phyloP scores from a whole-genome alignment of 1,139 yeast species.

The Debaryomyces udenii region DNA sequence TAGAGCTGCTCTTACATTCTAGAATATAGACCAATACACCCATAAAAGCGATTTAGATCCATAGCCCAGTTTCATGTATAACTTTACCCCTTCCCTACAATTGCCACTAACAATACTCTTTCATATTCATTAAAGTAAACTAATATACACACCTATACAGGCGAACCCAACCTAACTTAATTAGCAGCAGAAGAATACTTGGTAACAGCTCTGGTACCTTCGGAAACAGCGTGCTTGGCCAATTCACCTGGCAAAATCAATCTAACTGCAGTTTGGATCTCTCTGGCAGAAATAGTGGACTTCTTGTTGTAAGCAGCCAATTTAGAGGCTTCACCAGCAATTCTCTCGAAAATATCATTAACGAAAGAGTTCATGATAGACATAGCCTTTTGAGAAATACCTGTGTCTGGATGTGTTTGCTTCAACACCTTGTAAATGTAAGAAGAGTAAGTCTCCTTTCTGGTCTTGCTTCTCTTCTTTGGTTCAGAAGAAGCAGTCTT shows the following conservation, averaged over 20 bases:
- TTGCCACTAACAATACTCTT: slow-evolving; percentile 5
- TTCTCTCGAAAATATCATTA: slow-evolving; percentile 93
- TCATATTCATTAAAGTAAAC: slow-evolving; percentile 20
- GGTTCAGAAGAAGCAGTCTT: slow-evolving; percentile 83
- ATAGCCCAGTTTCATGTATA: too few species aligned
- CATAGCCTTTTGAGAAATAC: slow-evolving; percentile 99
- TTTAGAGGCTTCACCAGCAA: slow-evolving; percentile 97
- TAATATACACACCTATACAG: slow-evolving; percentile 23
- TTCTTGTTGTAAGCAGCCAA: slow-evolving; percentile 99
- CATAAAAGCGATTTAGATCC: too few species aligned
- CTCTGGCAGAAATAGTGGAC: slow-evolving; percentile 98
- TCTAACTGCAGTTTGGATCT: slow-evolving; percentile 99
- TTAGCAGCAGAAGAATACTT: slow-evolving; percentile 90
- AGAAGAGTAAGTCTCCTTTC: slow-evolving; percentile 99
- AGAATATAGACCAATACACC: too few species aligned
- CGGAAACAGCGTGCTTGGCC: slow-evolving; percentile 99
- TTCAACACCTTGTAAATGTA: slow-evolving; percentile 98
- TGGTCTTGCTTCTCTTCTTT: slow-evolving; percentile 94
- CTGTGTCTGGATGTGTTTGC: slow-evolving; percentile 99
- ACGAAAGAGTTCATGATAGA: slow-evolving; percentile 99
- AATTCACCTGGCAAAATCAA: slow-evolving; percentile 99
- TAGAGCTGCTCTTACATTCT: background rate
- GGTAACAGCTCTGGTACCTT: slow-evolving; percentile 99
- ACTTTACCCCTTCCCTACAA: background rate
- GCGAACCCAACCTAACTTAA: slow-evolving; percentile 25